phyloP scores from a whole-genome alignment of 441 rosid genomes.

The Cnidoscolus chayamansa region DNA sequence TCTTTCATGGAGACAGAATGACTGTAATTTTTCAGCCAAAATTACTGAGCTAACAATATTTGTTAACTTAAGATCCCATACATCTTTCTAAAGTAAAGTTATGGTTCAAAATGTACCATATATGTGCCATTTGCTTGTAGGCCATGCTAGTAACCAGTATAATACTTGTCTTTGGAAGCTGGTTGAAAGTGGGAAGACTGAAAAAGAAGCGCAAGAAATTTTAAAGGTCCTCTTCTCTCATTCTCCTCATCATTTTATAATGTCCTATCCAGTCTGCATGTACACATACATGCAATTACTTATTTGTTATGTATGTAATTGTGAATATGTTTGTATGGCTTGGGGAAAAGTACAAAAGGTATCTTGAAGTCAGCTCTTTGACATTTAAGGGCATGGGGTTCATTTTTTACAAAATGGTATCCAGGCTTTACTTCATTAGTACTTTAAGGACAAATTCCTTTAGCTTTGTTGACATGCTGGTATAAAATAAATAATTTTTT shows the following conservation, averaged over 20 bases:
- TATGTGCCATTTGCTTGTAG: conserved; percentile 35
- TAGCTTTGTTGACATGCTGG: no score
- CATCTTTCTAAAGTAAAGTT: conserved; percentile 1
- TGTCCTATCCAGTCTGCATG: not conserved
- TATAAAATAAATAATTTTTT: no score
- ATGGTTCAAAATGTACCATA: not conserved
- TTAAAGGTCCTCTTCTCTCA: conserved; percentile 48
- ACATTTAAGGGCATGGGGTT: no score
- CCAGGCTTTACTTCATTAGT: no score
- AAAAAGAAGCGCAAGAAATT: conserved; percentile 52
- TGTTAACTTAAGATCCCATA: not conserved
- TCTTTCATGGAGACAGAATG: conserved; percentile 88
- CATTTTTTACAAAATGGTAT: no score
- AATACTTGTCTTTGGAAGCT: conserved; percentile 78
- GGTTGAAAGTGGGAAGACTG: conserved; percentile 59
- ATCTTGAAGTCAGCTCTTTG: no score
- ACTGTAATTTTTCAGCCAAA: conserved; percentile 46
- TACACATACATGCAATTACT: not conserved
- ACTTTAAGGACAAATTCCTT: no score
- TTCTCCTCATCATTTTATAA: not conserved
- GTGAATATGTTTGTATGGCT: not conserved
- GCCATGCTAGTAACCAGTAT: conserved; percentile 63
- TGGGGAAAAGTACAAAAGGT: no score
- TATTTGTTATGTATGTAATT: not conserved
- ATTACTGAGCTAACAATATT: not conserved